Conservation (phyloP, 306 rosid species). For the Macrotyloma uniflorum region DNA sequence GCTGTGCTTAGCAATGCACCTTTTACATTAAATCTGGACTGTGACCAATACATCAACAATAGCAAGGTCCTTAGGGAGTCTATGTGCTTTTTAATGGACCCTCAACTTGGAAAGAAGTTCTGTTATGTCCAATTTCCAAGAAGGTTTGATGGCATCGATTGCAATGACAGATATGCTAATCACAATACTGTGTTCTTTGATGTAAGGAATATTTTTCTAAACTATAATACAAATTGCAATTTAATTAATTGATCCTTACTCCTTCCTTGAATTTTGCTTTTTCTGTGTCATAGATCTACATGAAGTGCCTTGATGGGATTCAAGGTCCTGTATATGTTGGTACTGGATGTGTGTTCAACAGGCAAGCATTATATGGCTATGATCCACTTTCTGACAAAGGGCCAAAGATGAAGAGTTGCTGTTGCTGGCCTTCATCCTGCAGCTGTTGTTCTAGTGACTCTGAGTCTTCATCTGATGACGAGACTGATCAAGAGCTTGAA, state of each 20-base stretch:
- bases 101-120: slow-evolving; percentile 76
- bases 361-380: slow-evolving; percentile 87
- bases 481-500: slow-evolving; percentile 74
- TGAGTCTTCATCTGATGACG: slow-evolving; percentile 61
- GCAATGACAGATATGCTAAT: slow-evolving; percentile 82
- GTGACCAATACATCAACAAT: slow-evolving; percentile 96
- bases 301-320: slow-evolving; percentile 97
- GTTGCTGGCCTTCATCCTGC: slow-evolving; percentile 58
- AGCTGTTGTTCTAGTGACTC: slow-evolving; percentile 49
- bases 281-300: slow-evolving; percentile 63
- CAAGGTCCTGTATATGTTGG: slow-evolving; percentile 98
- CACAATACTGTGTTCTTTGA: slow-evolving; percentile 76
- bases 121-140: slow-evolving; percentile 92
- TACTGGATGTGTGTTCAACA: slow-evolving; percentile 89
- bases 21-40: slow-evolving; percentile 90
- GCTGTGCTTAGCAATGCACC: slow-evolving; percentile 97
- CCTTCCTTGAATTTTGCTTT: slow-evolving; percentile 38
- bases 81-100: slow-evolving; percentile 97
- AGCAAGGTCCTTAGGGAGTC: slow-evolving; percentile 92
- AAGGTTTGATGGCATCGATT: slow-evolving; percentile 87
- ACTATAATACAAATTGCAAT: background rate
- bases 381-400: slow-evolving; percentile 77
- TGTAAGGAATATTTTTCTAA: slow-evolving; percentile 55
- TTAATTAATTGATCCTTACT: slow-evolving; percentile 15
- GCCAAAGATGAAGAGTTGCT: slow-evolving; percentile 69